Evolutionary conservation across 306 rosid genomes (phyloP), one percentile per base, ranked within the genome.

Genomic region (Vigna unguiculata): DNA sequence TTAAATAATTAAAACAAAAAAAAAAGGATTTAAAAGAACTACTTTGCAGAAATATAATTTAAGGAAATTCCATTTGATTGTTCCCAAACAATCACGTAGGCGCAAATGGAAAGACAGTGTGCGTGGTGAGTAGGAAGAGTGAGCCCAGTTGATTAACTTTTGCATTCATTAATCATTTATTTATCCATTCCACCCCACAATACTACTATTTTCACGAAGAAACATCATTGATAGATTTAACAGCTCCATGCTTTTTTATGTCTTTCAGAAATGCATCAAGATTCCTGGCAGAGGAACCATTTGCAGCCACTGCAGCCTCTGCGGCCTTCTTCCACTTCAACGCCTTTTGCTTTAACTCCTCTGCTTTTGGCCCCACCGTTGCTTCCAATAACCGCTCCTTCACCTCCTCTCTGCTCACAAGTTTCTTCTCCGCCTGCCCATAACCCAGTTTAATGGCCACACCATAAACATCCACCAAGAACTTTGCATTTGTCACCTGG

Each of bases 401-500:
- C 2, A 90, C 78, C 64, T 83, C 91, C 12, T 86, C 88, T 79
- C 93, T 87, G 36, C 2, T n/a, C 0, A 84, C 70, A 58, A 90
- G 1, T 24, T 64, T 83, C 1, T 81, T 78, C n/a, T 85, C 87
- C 6, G 60, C 54, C 3, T 28, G 30, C 1, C 89, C 79, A 0
- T 84, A 77, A 1, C 87, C 82, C 81, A 90, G 3, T n/a, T 86
- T 70, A 10, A 83, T 20, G 22, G 94, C 96, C 0, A 87, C 91
- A 0, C 83, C 74, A 15, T 76, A 89, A 0, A 83, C 94, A 30
- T 90, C 96, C 0, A 90, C 93, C 69, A 92, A 22, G 66, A 80
- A 87, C 80, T 88, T 90, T 0, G 96, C 93, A 24, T 90, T 86
- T 1, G 93, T 90, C 2, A 86, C 86, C 61, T 92, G 97, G 65